phyloP scores from a whole-genome alignment of 2,329 filamentous ascomycete species.

The Hypoxylon sp. region DNA sequence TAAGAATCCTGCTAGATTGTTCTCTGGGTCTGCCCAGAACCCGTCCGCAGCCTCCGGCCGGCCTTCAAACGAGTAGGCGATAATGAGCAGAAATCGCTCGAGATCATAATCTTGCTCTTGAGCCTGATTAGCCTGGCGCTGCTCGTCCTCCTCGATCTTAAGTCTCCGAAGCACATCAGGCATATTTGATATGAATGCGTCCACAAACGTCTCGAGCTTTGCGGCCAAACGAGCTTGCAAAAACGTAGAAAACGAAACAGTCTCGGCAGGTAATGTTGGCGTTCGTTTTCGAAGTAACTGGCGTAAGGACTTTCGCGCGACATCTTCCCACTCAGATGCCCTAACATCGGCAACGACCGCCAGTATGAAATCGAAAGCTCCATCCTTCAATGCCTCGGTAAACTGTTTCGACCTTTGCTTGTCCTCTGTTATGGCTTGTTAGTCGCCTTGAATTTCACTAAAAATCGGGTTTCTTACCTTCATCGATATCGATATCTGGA shows the following conservation, averaged over 20 bases:
- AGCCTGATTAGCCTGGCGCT: conserved; percentile 74
- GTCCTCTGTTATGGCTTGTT: conserved; percentile 67
- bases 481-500: conserved; percentile 72
- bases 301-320: conserved; percentile 84
- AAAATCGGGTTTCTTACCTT: conserved; percentile 54
- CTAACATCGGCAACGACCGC: conserved; percentile 85
- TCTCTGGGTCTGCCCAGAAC: conserved; percentile 93
- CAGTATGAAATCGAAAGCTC: conserved; percentile 91
- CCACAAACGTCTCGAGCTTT: conserved; percentile 87
- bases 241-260: conserved; percentile 74
- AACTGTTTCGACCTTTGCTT: conserved; percentile 79
- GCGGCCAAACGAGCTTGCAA: conserved; percentile 81
- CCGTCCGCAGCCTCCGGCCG: conserved; percentile 85
- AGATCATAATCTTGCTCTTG: conserved; percentile 79
- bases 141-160: conserved; percentile 89
- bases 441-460: conserved; percentile 37
- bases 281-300: conserved; percentile 86
- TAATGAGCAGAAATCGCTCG: conserved; percentile 91
- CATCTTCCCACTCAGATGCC: conserved; percentile 86
- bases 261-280: conserved; percentile 74
- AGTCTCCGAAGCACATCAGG: conserved; percentile 90
- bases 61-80: conserved; percentile 90
- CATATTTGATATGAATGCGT: conserved; percentile 94
- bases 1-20: conserved; percentile 92
- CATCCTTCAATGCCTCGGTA: conserved; percentile 82